A percentile compares a stretch with the other conserved stretches of the same genome.
These are phyloP conservation scores for Diaporthe australafricana DNA, from an alignment of 2,329 filamentous ascomycete genomes.

Conservation along the genomic window DNA sequence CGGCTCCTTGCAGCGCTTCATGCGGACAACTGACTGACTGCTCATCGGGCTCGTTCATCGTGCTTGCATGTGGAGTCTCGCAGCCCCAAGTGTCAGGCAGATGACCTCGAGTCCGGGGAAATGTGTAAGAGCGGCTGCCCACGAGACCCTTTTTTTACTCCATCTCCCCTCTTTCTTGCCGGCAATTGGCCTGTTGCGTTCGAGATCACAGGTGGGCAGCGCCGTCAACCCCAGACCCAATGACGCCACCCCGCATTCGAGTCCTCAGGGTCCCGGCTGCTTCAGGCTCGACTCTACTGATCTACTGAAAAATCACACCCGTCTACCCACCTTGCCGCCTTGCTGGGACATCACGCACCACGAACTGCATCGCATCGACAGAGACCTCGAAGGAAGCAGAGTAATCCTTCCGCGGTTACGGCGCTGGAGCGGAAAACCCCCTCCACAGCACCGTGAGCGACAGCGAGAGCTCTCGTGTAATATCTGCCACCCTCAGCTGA, in stretches of 20 bases:
- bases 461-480: background rate
- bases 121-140: slow-evolving; percentile 25
- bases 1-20: slow-evolving; percentile 1
- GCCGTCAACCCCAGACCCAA: slow-evolving; percentile 16
- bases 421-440: background rate
- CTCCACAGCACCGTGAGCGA: background rate
- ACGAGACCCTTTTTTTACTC: slow-evolving; percentile 31
- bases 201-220: slow-evolving; percentile 10
- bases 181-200: slow-evolving; percentile 29
- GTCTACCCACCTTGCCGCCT: slow-evolving; percentile 3
- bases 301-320: background rate
- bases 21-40: slow-evolving; percentile 20
- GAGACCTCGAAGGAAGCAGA: background rate
- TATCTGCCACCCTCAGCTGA: slow-evolving; percentile 16
- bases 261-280: slow-evolving; percentile 25
- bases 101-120: slow-evolving; percentile 36
- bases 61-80: slow-evolving; percentile 30
- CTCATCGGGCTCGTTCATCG: slow-evolving; percentile 13
- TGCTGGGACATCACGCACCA: slow-evolving; percentile 16
- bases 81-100: slow-evolving; percentile 29
- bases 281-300: background rate
- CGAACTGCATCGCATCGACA: background rate
- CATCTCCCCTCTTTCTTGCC: slow-evolving; percentile 25
- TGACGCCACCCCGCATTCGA: slow-evolving; percentile 35
- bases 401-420: slow-evolving; percentile 22